Percentiles rank a stretch among this genome's conserved stretches.
Evolutionary conservation across 768 basidiomycete genomes (phyloP).

Genomic region (Galerina marginata): DNA sequence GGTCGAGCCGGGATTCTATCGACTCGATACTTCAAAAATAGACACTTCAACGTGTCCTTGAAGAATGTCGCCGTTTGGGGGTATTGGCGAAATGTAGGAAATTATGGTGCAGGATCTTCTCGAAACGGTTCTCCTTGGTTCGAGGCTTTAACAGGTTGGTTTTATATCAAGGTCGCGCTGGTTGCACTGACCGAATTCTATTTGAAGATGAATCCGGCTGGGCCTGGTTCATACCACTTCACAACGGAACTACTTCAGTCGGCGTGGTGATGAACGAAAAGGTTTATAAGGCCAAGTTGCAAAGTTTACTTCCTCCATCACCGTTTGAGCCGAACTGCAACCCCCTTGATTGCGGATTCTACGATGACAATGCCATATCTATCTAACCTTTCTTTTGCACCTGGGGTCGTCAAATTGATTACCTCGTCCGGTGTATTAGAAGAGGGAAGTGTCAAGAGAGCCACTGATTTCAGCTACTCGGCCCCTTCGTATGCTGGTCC

Average conservation of each 20-base stretch:
- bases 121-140: conserved; percentile 70
- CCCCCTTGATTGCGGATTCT: conserved; percentile 29
- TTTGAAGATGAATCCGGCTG: conserved; percentile 67
- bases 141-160: conserved; percentile 70
- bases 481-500: conserved; percentile 59
- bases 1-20: conserved; percentile 78
- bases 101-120: conserved; percentile 54
- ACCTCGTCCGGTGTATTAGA: conserved; percentile 42
- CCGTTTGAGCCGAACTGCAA: conserved; percentile 34
- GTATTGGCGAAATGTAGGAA: conserved; percentile 65
- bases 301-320: conserved; percentile 29
- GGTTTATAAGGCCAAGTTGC: conserved; percentile 45
- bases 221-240: conserved; percentile 77
- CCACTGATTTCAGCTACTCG: conserved; percentile 70
- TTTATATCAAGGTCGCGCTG: not conserved
- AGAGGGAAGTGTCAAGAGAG: conserved; percentile 53
- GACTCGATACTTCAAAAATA: conserved; percentile 69
- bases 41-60: conserved; percentile 69
- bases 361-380: conserved; percentile 47
- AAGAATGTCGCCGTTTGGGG: conserved; percentile 82
- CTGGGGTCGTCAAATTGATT: conserved; percentile 48
- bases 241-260: conserved; percentile 64
- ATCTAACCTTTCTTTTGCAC: conserved; percentile 50
- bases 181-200: not conserved
- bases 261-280: conserved; percentile 68